These are phyloP conservation scores for Fusarium goolgardi DNA, from an alignment of 2,329 filamentous ascomycete species.

Conservation along the genomic window DNA sequence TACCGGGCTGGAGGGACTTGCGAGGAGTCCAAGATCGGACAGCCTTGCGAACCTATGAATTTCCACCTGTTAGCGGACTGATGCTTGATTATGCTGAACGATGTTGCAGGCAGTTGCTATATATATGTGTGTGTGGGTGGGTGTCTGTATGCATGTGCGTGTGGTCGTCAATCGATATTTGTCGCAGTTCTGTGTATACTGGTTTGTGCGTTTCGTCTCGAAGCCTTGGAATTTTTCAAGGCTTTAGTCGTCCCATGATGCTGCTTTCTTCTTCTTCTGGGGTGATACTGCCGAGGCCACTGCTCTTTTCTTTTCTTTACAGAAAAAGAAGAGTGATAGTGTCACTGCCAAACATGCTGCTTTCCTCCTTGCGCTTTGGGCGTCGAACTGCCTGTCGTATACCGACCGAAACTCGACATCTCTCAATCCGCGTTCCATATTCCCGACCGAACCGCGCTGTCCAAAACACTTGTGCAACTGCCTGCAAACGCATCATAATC, in stretches of 20 bases:
- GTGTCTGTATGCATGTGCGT: not conserved
- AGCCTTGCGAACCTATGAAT: constrained; percentile 88
- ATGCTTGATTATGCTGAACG: constrained; percentile 15
- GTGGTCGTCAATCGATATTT: constrained; percentile 34
- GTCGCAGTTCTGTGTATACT: constrained; percentile 15
- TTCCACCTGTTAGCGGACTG: constrained; percentile 48
- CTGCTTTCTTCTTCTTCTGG: constrained; percentile 11
- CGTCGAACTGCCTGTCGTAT: constrained; percentile 22
- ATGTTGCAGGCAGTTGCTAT: constrained; percentile 21
- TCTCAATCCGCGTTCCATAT: constrained; percentile 24
- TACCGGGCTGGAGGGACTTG: constrained; percentile 90
- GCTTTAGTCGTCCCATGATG: constrained; percentile 11
- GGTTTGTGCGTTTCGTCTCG: constrained; percentile 33
- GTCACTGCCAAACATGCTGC: not conserved
- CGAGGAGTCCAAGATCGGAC: constrained; percentile 88
- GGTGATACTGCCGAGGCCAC: not conserved
- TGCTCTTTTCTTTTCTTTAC: not conserved
- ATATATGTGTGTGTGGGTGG: not conserved
- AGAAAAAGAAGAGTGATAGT: not conserved
- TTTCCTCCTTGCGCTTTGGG: constrained; percentile 21
- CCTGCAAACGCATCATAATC: constrained; percentile 38
- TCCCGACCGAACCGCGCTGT: constrained; percentile 14
- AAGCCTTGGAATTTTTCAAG: constrained; percentile 31
- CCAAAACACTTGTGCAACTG: constrained; percentile 25
- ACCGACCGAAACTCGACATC: constrained; percentile 13